Percentiles rank a stretch among this genome's conserved stretches.
Evolutionary conservation across 768 basidiomycete genomes (phyloP).

Genomic region (Russula virescens): DNA sequence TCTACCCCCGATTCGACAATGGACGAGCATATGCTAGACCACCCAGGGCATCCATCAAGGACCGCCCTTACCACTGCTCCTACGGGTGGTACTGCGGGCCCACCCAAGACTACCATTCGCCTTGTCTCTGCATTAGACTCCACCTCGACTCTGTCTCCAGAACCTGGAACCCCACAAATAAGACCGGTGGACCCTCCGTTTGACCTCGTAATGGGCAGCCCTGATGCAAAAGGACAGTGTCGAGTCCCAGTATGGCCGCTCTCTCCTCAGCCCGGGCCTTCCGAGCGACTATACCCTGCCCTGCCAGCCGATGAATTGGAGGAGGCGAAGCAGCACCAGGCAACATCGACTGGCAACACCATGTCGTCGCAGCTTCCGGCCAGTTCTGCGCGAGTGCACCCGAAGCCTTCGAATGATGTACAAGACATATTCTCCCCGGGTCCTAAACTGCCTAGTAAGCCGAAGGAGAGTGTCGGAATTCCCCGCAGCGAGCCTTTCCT

Average conservation of each 20-base stretch:
- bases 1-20: conserved; percentile 32
- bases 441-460: conserved; percentile 23
- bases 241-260: conserved; percentile 38
- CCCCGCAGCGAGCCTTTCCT: conserved; percentile 50
- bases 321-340: conserved; percentile 27
- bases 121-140: conserved; percentile 33
- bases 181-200: conserved; percentile 62
- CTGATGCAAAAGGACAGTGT: conserved; percentile 28
- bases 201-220: conserved; percentile 59
- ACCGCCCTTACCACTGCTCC: conserved; percentile 58
- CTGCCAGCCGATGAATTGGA: conserved; percentile 33
- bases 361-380: conserved; percentile 22
- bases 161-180: conserved; percentile 52
- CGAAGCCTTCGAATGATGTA: conserved; percentile 32
- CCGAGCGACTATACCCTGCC: conserved; percentile 36
- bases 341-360: conserved; percentile 36
- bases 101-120: conserved; percentile 39
- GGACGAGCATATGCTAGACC: conserved; percentile 52
- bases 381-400: conserved; percentile 28
- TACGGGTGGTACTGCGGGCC: conserved; percentile 45
- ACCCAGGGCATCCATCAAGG: conserved; percentile 49
- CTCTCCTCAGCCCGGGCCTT: conserved; percentile 30
- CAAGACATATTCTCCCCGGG: conserved; percentile 41
- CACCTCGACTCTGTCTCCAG: conserved; percentile 8
- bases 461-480: conserved; percentile 19